These are phyloP conservation scores for Rhododendron mucronatum DNA, from an alignment of 148 eudicot genomes.

Conservation along the genomic window DNA sequence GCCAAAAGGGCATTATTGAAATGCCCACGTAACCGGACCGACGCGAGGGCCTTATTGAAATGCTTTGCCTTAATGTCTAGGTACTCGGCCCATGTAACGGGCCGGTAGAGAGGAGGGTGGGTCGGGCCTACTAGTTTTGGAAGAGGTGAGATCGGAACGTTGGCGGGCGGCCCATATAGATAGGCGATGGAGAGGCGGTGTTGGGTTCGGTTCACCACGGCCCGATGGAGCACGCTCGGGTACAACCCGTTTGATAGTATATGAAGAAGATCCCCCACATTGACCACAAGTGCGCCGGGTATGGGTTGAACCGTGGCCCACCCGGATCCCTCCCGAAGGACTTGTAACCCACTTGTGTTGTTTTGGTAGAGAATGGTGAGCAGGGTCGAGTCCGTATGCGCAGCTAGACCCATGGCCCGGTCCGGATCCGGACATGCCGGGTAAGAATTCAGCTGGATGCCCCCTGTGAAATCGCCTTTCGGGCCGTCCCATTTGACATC, in stretches of 20 bases:
- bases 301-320: slow-evolving; percentile 79
- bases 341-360: slow-evolving; percentile 70
- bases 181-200: slow-evolving; percentile 73
- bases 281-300: slow-evolving; percentile 60
- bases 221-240: slow-evolving; percentile 78
- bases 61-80: slow-evolving; percentile 54
- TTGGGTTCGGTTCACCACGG: slow-evolving; percentile 58
- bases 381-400: slow-evolving; percentile 91
- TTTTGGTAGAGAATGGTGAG: slow-evolving; percentile 82
- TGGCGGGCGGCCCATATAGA: slow-evolving; percentile 62
- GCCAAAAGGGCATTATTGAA: slow-evolving; percentile 65
- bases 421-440: slow-evolving; percentile 87
- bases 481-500: slow-evolving; percentile 57
- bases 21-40: slow-evolving; percentile 36
- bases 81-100: slow-evolving; percentile 83
- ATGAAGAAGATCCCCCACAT: slow-evolving; percentile 80
- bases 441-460: slow-evolving; percentile 83
- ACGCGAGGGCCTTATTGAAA: slow-evolving; percentile 68
- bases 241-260: slow-evolving; percentile 78
- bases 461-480: slow-evolving; percentile 18
- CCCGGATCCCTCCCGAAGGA: slow-evolving; percentile 39
- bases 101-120: slow-evolving; percentile 59
- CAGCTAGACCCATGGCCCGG: slow-evolving; percentile 92
- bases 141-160: slow-evolving; percentile 46
- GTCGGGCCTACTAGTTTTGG: slow-evolving; percentile 34